phyloP scores from a whole-genome alignment of 1,139 yeast genomes.

The Saccharomyces pastorianus region DNA sequence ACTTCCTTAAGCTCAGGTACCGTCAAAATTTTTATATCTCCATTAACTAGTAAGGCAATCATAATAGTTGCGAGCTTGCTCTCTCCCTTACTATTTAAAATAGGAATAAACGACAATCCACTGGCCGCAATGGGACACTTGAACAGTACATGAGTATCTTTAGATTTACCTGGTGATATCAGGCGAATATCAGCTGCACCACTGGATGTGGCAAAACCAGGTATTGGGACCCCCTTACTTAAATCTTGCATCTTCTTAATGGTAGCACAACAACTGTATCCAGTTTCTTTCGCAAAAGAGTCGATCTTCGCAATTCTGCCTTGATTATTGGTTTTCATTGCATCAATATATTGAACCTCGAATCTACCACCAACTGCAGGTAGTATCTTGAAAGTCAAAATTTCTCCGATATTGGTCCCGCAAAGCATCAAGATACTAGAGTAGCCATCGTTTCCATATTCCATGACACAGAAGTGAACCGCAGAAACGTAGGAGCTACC shows the following conservation, averaged over 20 bases:
- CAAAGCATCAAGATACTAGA: conserved; percentile 65
- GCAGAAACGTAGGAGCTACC: conserved; percentile 41
- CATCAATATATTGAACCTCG: conserved; percentile 48
- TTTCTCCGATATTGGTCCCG: conserved; percentile 78
- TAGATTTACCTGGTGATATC: conserved; percentile 50
- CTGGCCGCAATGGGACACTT: conserved; percentile 47
- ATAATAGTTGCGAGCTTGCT: conserved; percentile 37
- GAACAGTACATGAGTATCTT: conserved; percentile 50
- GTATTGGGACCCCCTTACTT: conserved; percentile 54
- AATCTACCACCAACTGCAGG: conserved; percentile 69
- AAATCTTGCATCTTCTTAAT: conserved; percentile 52
- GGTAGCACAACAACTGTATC: conserved; percentile 59
- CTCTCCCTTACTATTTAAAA: conserved; percentile 18
- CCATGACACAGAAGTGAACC: conserved; percentile 67
- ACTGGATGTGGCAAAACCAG: conserved; percentile 54
- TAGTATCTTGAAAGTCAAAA: conserved; percentile 57
- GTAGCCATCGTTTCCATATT: conserved; percentile 51
- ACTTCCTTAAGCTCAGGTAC: conserved; percentile 50
- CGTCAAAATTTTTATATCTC: conserved; percentile 38
- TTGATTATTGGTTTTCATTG: conserved; percentile 41
- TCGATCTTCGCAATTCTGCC: conserved; percentile 45
- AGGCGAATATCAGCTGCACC: conserved; percentile 60
- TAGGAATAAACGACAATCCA: conserved; percentile 42
- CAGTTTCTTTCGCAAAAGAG: conserved; percentile 51
- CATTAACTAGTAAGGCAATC: conserved; percentile 37